Evolutionary conservation across 345 rosid species (phyloP).

Genomic region (Crucihimalaya himalaica): DNA sequence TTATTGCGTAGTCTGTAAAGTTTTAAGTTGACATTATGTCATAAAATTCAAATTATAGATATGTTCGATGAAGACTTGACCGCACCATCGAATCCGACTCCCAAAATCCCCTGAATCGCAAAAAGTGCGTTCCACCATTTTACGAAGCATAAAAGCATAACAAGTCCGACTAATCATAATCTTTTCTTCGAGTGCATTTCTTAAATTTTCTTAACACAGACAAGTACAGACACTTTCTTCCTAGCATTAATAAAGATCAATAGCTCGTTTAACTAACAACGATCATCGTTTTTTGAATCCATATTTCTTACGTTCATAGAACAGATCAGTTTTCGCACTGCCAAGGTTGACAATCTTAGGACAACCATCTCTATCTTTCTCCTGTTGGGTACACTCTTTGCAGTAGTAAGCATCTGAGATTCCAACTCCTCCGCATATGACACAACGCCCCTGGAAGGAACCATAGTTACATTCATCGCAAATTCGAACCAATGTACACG

Average conservation of each 20-base stretch:
- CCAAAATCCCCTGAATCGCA: too few relatives aligned
- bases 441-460: constrained; percentile 72
- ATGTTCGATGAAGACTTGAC: too few relatives aligned
- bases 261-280: background rate
- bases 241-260: background rate
- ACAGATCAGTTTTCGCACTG: constrained; percentile 64
- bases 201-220: background rate
- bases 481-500: constrained; percentile 66
- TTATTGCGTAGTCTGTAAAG: constrained; percentile 11
- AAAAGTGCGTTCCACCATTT: background rate
- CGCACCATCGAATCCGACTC: too few relatives aligned
- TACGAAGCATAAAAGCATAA: background rate
- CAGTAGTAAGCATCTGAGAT: constrained; percentile 73
- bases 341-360: constrained; percentile 68
- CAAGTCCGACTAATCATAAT: background rate
- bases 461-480: constrained; percentile 82
- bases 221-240: constrained; percentile 2
- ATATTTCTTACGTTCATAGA: constrained; percentile 65
- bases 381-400: constrained; percentile 78
- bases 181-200: background rate
- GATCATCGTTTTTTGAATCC: constrained; percentile 55
- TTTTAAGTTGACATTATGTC: constrained; percentile 14
- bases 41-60: too few relatives aligned
- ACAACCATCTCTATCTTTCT: constrained; percentile 69
- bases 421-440: constrained; percentile 69